These are phyloP conservation scores for Gaeumannomyces sp. DNA, from an alignment of 2,329 filamentous ascomycete species.

Conservation along the genomic window DNA sequence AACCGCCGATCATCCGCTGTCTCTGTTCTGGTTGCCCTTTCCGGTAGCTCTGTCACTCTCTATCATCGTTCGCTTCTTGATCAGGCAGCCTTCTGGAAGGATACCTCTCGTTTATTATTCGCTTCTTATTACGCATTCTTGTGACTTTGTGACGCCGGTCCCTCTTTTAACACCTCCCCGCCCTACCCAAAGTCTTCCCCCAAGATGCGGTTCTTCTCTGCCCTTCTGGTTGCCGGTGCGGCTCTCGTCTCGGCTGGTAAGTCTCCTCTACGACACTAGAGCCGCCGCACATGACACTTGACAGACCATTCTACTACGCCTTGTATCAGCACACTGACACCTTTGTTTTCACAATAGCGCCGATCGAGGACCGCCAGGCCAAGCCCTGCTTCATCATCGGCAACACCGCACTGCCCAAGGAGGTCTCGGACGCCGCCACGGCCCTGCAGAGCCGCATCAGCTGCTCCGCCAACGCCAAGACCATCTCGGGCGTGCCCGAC, in stretches of 20 bases:
- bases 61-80: neutral
- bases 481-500: slow-evolving; percentile 49
- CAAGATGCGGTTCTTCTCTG: slow-evolving; percentile 9
- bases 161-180: neutral
- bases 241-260: slow-evolving; percentile 6
- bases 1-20: neutral
- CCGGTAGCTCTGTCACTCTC: neutral
- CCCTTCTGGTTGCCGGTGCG: slow-evolving; percentile 6
- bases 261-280: neutral
- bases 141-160: neutral
- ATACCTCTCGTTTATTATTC: neutral
- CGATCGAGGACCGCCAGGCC: slow-evolving; percentile 14
- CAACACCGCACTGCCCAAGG: slow-evolving; percentile 40
- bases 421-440: slow-evolving; percentile 37
- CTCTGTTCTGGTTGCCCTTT: neutral
- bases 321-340: neutral
- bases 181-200: neutral
- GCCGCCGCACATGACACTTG: neutral
- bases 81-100: slow-evolving; percentile 7
- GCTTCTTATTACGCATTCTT: neutral
- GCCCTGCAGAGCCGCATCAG: slow-evolving; percentile 38
- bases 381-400: slow-evolving; percentile 48
- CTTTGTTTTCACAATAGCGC: slow-evolving; percentile 9
- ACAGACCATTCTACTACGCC: neutral
- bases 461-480: slow-evolving; percentile 40